Evolutionary conservation across 345 rosid genomes (phyloP).

Genomic region (Streptanthus diversifolius): DNA sequence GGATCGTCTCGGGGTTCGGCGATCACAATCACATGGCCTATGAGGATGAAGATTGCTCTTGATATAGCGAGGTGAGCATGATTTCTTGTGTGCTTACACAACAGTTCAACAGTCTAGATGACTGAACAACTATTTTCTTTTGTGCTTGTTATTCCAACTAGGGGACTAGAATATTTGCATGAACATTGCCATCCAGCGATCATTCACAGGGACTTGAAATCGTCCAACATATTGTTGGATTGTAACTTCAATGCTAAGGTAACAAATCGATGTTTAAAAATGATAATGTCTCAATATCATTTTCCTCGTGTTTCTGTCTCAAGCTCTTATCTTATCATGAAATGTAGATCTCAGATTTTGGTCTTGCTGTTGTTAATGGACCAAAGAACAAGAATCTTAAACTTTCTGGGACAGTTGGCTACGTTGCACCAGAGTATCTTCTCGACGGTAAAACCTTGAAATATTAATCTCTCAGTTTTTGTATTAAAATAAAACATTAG

Average conservation of each 20-base stretch:
- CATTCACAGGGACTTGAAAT: constrained; percentile 98
- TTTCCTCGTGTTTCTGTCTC: background rate
- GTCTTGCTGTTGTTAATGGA: constrained; percentile 80
- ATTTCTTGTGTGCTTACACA: background rate
- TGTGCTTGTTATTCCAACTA: constrained; percentile 36
- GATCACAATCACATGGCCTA: constrained; percentile 76
- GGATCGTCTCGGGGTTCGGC: constrained; percentile 74
- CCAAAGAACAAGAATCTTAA: constrained; percentile 65
- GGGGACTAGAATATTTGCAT: constrained; percentile 95
- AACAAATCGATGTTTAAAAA: background rate
- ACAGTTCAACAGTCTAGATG: background rate
- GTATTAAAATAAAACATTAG: background rate
- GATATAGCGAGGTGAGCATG: constrained; percentile 71
- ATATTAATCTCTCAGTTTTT: background rate
- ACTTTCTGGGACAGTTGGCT: constrained; percentile 95
- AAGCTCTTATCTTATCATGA: background rate
- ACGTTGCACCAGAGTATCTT: constrained; percentile 93
- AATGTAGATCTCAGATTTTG: constrained; percentile 90
- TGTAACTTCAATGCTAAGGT: constrained; percentile 94
- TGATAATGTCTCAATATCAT: background rate
- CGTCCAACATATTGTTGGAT: constrained; percentile 90
- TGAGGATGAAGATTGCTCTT: constrained; percentile 91
- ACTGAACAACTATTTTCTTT: background rate
- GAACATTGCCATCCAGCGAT: constrained; percentile 85
- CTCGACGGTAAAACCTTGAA: constrained; percentile 58